Evolutionary conservation across 2,329 filamentous ascomycete genomes (phyloP), one percentile per base, ranked within the genome.

Genomic region (Neurospora sp.): DNA sequence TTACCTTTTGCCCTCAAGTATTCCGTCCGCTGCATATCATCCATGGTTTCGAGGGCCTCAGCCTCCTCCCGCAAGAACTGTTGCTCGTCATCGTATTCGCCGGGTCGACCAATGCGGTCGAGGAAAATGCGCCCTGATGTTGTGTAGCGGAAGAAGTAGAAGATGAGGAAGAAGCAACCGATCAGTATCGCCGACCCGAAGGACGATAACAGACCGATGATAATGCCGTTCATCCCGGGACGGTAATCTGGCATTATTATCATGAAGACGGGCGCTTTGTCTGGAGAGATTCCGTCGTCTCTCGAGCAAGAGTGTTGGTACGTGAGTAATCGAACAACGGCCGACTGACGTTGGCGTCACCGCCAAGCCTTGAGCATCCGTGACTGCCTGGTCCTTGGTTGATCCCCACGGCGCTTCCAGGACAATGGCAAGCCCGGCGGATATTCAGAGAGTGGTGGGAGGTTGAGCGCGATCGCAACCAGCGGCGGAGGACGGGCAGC

Each of bases 51-150:
- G 79, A 99, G 82, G 71, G 96, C 96, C 80, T 97, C 93, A 42
- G 93, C 93, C 87, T 99, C 96, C 80, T 98, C 96, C 78, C 92
- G 90, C 73, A 90, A 86, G 82, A 97, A 97, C 11, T 93, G 92
- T 82, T 98, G 95, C 80, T 98, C 96, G 81, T 99, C 96, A 79
- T 99, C 96, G 80, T 93, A 99, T 82, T 98, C 96, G 76, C 96
- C 96, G 0, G 96, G 96, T 71, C 95, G 87, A 66, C 93, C 93
- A 79, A 99, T 91, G 73, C 95, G 90, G 82, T 99, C 96, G 75
- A 99, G 87, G 73, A 98, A 88, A 78, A 99, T 97, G 75, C 95
- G 89, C 62, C 95, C 95, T 68, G 91, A 91, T 69, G 86, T 88
- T 43, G 95, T 97, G 80, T 96, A 96, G 81, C 92, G 89, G 81